Evolutionary conservation across 148 eudicot genomes (phyloP), one percentile per base, ranked within the genome.

Genomic region (Rhododendron simsii): DNA sequence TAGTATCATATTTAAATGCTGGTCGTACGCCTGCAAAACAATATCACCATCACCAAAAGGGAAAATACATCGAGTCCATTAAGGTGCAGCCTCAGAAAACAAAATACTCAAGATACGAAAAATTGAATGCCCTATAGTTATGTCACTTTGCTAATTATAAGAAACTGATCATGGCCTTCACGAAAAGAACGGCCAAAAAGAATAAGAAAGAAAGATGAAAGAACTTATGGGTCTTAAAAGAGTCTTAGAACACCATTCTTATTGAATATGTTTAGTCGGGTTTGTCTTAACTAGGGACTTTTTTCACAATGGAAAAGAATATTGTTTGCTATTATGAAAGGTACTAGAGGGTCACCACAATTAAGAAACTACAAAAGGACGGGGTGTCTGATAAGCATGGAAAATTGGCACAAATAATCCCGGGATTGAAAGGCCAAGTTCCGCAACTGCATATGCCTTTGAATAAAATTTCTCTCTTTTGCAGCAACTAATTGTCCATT

Each of bases 1-100:
- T n/a, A 80, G 82, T 50, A 80, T 80, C 82, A 80, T 80, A 80
- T 80, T 80, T 80, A 80, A 45, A 80, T 48, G 82, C 61, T 80
- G 61, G 61, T 80, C 41, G 7, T 80, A 78, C 8, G 81, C 81
- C 81, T 78, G 41, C 26, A 78, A 33, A 78, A 78, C 4, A 12
- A 44, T 20, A 45, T 78, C 9, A 76, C 11, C 10, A 76, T 76
- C 28, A 41, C 81, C 45, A 78, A 21, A 0, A 15, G 14, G 26
- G 9, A 21, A 78, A 78, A 53, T 23, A 23, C 39, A 44, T 75
- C 7, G 11, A 75, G n/a, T 39, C 53, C 59, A 15, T 53, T 9
- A 45, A 78, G 78, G 48, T 75, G 53, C 81, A 78, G 15, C 15
- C 21, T 44, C 33, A 35, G 16, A 9, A 41, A 7, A 21, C 30